Evolutionary conservation across 108 stramenopile genomes (phyloP).

Genomic region (Asterionellopsis glacialis): DNA sequence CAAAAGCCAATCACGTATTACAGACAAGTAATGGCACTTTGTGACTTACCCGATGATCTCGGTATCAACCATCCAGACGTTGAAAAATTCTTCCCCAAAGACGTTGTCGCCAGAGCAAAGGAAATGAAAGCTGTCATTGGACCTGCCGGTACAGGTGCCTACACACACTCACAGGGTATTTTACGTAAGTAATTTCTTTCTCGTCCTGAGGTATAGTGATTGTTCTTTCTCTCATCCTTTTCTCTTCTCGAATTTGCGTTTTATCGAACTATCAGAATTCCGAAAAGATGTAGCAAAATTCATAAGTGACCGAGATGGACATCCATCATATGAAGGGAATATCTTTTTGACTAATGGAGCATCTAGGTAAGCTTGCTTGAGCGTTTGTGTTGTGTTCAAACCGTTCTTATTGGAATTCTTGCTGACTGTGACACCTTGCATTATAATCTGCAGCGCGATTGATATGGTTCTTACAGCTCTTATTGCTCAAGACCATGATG

Average conservation of each 20-base stretch:
- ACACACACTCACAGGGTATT: slow-evolving; percentile 84
- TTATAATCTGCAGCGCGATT: slow-evolving; percentile 44
- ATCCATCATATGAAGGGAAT: slow-evolving; percentile 57
- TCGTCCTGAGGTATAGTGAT: too few species aligned
- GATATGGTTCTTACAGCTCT: slow-evolving; percentile 73
- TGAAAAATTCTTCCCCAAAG: slow-evolving; percentile 48
- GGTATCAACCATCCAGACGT: slow-evolving; percentile 59
- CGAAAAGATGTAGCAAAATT: slow-evolving; percentile 84
- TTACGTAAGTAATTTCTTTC: neutral
- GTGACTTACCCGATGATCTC: slow-evolving; percentile 68
- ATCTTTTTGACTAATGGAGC: slow-evolving; percentile 97
- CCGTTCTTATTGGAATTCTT: slow-evolving; percentile 38
- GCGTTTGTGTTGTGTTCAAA: slow-evolving; percentile 58
- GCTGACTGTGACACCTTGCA: too few species aligned
- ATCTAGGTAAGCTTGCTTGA: slow-evolving; percentile 21
- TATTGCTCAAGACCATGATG: slow-evolving; percentile 52
- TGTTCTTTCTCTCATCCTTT: too few species aligned
- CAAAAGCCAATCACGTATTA: slow-evolving; percentile 85
- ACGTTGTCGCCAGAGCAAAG: slow-evolving; percentile 63
- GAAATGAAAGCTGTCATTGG: slow-evolving; percentile 61
- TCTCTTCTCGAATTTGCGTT: too few species aligned
- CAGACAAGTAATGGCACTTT: slow-evolving; percentile 86
- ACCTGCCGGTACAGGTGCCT: slow-evolving; percentile 77
- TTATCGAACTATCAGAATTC: slow-evolving; percentile 15
- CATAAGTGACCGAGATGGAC: slow-evolving; percentile 74